These are phyloP conservation scores for Colletotrichum cordylinicola DNA, from an alignment of 2,329 filamentous ascomycete genomes.

Conservation along the genomic window DNA sequence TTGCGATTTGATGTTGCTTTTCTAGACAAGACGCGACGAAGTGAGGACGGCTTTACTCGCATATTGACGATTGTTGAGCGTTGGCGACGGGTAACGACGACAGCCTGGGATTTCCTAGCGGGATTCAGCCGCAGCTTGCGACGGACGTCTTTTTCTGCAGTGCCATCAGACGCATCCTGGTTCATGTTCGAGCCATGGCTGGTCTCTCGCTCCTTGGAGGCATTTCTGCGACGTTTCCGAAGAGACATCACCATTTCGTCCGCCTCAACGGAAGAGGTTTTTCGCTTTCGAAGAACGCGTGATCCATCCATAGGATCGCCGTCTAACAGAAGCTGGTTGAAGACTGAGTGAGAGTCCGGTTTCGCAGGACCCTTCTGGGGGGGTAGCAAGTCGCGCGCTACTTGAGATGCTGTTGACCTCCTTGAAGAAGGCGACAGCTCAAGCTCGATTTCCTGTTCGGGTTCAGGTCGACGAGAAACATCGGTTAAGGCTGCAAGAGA, in stretches of 20 bases:
- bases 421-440: slow-evolving; percentile 44
- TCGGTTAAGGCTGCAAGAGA: background rate
- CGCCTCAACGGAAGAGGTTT: slow-evolving; percentile 74
- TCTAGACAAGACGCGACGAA: slow-evolving; percentile 65
- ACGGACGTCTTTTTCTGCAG: slow-evolving; percentile 42
- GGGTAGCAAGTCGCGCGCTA: slow-evolving; percentile 75
- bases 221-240: slow-evolving; percentile 60
- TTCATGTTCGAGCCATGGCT: slow-evolving; percentile 38
- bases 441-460: background rate
- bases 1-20: slow-evolving; percentile 60
- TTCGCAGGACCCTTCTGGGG: slow-evolving; percentile 68
- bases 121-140: slow-evolving; percentile 65
- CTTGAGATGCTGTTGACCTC: slow-evolving; percentile 67
- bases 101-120: slow-evolving; percentile 40
- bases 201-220: slow-evolving; percentile 46
- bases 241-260: slow-evolving; percentile 59
- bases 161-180: slow-evolving; percentile 32
- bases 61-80: slow-evolving; percentile 60
- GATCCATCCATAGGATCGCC: slow-evolving; percentile 79
- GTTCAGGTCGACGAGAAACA: background rate
- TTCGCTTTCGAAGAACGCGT: slow-evolving; percentile 82
- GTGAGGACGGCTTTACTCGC: slow-evolving; percentile 59
- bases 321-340: slow-evolving; percentile 74
- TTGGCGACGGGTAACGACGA: slow-evolving; percentile 38
- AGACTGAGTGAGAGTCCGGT: slow-evolving; percentile 77